Base-by-base conservation (phyloP, 345 rosid species). In the Brassica juncea region DNA sequence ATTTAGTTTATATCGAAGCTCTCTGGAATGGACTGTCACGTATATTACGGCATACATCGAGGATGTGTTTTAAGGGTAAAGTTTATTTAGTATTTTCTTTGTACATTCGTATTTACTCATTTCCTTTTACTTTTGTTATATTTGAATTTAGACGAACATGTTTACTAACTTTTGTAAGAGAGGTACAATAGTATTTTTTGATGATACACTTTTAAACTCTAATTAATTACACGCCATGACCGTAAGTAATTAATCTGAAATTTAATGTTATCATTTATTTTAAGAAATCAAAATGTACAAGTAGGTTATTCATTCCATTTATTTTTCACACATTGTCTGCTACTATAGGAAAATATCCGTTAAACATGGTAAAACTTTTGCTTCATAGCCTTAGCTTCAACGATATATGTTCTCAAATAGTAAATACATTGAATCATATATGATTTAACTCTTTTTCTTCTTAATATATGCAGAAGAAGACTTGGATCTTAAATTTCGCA, bases 351-450 rank as follows among this genome's bases (percentile, higher is more conserved):
- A 66, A 67, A 44, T 67, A 78, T 73, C 74, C 25, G 15, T 15
- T 59, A n/a, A 68, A 15, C 65, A 79, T 79, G 74, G 82, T 72
- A 72, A 79, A 31, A 35, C 64, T 27, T 72, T 72, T 19, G 61
- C 72, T 71, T 78, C 73, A 58, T 9, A 57, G 32, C 64, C 32
- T 8, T 55, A 8, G 32, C 64, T 59, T 25, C 10, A 25, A 25
- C 5, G 4, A 59, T 23, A 62, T 12, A 14, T 28, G 72, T 71
- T 65, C 72, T 28, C 37, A 2, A 27, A 8, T 28, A 8, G 16
- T 28, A 54, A 7, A 52, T 15, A 78, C 34, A 19, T 66, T 28
- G 63, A 23, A 23, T 59, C 16, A 37, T 37, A 37, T 32, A 76
- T 16, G 67, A 31, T 67, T 5, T 67, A 15, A 25, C 73, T 66